Base-by-base conservation (phyloP, 1,139 yeast genomes). In the Magnusiomyces ingens region DNA sequence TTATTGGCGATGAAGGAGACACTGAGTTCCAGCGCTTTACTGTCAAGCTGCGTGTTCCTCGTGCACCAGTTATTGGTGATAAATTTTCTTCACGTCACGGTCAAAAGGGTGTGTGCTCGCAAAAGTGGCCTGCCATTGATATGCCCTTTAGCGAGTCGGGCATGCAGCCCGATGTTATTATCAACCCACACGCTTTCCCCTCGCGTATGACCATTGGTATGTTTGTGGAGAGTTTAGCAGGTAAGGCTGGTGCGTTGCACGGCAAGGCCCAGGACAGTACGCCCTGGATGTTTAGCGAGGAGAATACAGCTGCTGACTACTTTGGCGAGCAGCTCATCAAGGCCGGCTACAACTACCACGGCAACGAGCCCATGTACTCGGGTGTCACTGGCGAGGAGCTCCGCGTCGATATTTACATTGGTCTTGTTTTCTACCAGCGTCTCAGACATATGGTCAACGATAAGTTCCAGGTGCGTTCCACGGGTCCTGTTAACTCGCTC, bases 131-230 rank as follows among this genome's bases (percentile, higher is more conserved):
- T 26, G 84, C 89, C 52, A 77, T 87, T 59, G 99, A 93, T 69
- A 84, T 93, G 96, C 99, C 99, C 57, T 93, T 93, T 91, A 87
- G 84, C 66, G 97, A 91, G 63, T 79, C 82, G 57, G 98, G 98
- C 64, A 80, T 91, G 48, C 75, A 81, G 2, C 99, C 99, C 0
- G 99, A 93, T 72, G 90, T 93, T 61, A 93, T 93, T 65, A 93
- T 93, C 96, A 93, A 93, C 67, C 99, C 99, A 1, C 99, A 93
- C 68, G 99, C 97, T 74, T 93, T 93, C 83, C 99, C 99, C 62
- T 91, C 98, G 53, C 95, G 99, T 78, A 93, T 93, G 99, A 93
- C 99, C 22, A 93, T 93, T 71, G 99, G 99, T 75, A 93, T 93
- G 99, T 93, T 93, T 74, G 98, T 93, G 50, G 99, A 93, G 73